phyloP scores from a whole-genome alignment of 257 asterid species.

The Eucommia ulmoides region DNA sequence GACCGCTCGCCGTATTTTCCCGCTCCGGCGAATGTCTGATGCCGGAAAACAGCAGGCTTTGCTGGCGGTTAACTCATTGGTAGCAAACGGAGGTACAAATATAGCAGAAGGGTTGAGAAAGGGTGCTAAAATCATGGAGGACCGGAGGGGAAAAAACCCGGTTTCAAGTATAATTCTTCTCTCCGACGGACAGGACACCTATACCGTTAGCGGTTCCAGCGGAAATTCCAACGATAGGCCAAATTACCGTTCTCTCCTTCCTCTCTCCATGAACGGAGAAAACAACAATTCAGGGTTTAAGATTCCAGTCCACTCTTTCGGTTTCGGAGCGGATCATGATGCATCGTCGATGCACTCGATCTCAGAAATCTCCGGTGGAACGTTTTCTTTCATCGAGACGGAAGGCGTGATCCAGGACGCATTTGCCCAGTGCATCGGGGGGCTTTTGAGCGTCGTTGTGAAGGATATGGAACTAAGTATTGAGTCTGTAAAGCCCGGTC shows the following conservation, averaged over 20 bases:
- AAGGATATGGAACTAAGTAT: constrained; percentile 53
- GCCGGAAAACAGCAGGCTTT: constrained; percentile 83
- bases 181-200: constrained; percentile 96
- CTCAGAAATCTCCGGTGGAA: constrained; percentile 91
- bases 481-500: constrained; percentile 41
- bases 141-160: constrained; percentile 64
- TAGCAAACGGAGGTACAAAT: constrained; percentile 94
- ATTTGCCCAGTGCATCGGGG: constrained; percentile 97
- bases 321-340: constrained; percentile 87
- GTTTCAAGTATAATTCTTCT: constrained; percentile 78
- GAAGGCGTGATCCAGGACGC: constrained; percentile 97
- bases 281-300: constrained; percentile 37
- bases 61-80: constrained; percentile 70
- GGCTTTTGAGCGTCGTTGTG: constrained; percentile 85
- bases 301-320: constrained; percentile 88
- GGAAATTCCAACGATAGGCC: constrained; percentile 25
- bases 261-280: constrained; percentile 46
- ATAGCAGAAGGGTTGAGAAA: constrained; percentile 94
- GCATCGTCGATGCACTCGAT: constrained; percentile 88
- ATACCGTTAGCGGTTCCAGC: constrained; percentile 40
- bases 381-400: constrained; percentile 90
- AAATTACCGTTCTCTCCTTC: constrained; percentile 64
- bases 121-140: constrained; percentile 89
- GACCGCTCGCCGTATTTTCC: constrained; percentile 86
- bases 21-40: constrained; percentile 84